Conservation (phyloP, 345 rosid genomes). For the Moringa oleifera region DNA sequence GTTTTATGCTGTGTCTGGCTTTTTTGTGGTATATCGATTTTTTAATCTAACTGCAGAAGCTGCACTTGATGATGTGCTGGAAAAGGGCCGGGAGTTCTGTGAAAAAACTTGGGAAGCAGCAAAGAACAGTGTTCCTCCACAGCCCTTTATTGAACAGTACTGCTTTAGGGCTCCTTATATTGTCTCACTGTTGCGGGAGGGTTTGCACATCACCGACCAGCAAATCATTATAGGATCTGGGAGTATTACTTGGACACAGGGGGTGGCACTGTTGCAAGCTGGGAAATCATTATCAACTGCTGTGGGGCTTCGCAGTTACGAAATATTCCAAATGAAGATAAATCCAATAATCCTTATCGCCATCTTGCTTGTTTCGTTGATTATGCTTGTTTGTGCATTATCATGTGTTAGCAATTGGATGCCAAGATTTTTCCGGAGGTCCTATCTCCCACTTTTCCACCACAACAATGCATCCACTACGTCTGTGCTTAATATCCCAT, state of each 20-base stretch:
- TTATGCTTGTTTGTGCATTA: slow-evolving; percentile 69
- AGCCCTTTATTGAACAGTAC: slow-evolving; percentile 97
- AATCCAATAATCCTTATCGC: slow-evolving; percentile 58
- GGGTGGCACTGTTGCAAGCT: slow-evolving; percentile 86
- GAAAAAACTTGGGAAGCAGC: slow-evolving; percentile 78
- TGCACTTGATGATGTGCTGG: slow-evolving; percentile 85
- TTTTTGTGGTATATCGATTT: slow-evolving; percentile 86
- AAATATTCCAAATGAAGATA: slow-evolving; percentile 57
- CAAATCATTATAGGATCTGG: slow-evolving; percentile 86
- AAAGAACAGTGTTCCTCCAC: slow-evolving; percentile 76
- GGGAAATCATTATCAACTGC: slow-evolving; percentile 69
- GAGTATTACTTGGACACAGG: slow-evolving; percentile 96
- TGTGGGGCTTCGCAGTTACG: slow-evolving; percentile 52
- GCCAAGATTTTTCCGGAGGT: slow-evolving; percentile 60
- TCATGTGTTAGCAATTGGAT: slow-evolving; percentile 63
- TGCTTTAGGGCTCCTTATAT: slow-evolving; percentile 97
- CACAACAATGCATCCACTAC: slow-evolving; percentile 54
- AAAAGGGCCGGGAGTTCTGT: slow-evolving; percentile 83
- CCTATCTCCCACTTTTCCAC: slow-evolving; percentile 75
- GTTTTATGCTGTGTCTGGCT: slow-evolving; percentile 90
- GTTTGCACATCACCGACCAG: slow-evolving; percentile 76
- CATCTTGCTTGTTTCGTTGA: slow-evolving; percentile 52
- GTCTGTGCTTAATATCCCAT: slow-evolving; percentile 67
- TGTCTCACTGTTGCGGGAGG: slow-evolving; percentile 78
- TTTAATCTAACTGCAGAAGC: slow-evolving; percentile 81